phyloP scores from a whole-genome alignment of 169 alveolate genomes.

The Theileria sp. region DNA sequence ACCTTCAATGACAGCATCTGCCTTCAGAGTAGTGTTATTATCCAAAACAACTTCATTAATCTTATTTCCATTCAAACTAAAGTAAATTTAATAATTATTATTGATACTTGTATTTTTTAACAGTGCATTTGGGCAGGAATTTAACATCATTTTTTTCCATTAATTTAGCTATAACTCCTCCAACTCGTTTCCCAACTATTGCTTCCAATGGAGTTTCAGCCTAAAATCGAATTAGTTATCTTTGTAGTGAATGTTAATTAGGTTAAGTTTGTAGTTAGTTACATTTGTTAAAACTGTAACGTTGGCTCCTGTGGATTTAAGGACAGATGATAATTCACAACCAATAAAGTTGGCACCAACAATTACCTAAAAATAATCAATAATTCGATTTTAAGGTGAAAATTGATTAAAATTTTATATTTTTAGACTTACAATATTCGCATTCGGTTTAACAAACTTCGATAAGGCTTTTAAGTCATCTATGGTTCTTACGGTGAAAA shows the following conservation, averaged over 20 bases:
- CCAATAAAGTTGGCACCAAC: conserved; percentile 79
- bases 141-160: conserved; percentile 63
- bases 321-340: conserved; percentile 74
- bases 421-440: conserved; percentile 36
- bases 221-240: background rate
- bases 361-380: conserved; percentile 37
- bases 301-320: conserved; percentile 66
- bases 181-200: conserved; percentile 69
- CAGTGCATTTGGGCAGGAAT: conserved; percentile 49
- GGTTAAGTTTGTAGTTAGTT: conserved; percentile 5
- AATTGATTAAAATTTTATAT: background rate
- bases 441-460: conserved; percentile 60
- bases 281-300: conserved; percentile 70
- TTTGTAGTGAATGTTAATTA: too few species aligned
- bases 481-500: conserved; percentile 66
- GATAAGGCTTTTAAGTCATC: conserved; percentile 56
- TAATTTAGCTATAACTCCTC: conserved; percentile 56
- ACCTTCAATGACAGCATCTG: conserved; percentile 78
- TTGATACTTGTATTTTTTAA: conserved; percentile 36
- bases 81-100: background rate
- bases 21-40: conserved; percentile 63
- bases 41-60: conserved; percentile 68
- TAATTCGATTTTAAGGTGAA: background rate
- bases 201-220: conserved; percentile 56
- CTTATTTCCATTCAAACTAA: conserved; percentile 35